Conservation (phyloP, 306 rosid species). For the Citrullus amarus region DNA sequence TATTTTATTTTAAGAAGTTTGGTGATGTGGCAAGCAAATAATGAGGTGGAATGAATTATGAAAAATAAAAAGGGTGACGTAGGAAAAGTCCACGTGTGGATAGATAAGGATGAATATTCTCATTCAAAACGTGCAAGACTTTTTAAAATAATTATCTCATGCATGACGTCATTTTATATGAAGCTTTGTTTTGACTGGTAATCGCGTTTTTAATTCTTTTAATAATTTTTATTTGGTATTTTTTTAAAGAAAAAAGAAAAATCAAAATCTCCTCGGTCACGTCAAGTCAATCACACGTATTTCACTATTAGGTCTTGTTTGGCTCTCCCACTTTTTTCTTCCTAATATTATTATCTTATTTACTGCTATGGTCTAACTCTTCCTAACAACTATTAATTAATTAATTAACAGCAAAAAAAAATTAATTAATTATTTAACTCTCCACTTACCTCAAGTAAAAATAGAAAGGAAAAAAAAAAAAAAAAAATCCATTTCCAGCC, state of each 20-base stretch:
- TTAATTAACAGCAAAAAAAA: too few species aligned
- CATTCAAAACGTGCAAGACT: neutral
- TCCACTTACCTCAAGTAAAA: neutral
- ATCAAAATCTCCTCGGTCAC: neutral
- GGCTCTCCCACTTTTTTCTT: neutral
- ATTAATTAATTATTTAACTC: neutral
- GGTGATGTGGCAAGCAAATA: too few species aligned
- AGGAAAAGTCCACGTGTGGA: neutral
- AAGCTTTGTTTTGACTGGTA: neutral
- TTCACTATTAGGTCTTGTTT: neutral
- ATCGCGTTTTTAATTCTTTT: neutral
- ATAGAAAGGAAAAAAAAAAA: too few species aligned
- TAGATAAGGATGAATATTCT: neutral
- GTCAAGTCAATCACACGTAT: conserved; percentile 5
- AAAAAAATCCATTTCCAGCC: neutral
- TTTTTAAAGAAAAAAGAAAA: neutral
- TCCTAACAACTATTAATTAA: neutral
- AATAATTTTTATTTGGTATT: too few species aligned
- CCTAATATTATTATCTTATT: neutral
- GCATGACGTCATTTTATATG: neutral
- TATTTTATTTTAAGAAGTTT: too few species aligned
- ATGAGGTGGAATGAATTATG: neutral
- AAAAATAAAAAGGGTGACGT: neutral
- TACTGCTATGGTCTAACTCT: neutral
- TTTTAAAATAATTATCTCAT: neutral